Base-by-base conservation (phyloP, 371 early-diverging fungal genomes). In the Mucor indicus region DNA sequence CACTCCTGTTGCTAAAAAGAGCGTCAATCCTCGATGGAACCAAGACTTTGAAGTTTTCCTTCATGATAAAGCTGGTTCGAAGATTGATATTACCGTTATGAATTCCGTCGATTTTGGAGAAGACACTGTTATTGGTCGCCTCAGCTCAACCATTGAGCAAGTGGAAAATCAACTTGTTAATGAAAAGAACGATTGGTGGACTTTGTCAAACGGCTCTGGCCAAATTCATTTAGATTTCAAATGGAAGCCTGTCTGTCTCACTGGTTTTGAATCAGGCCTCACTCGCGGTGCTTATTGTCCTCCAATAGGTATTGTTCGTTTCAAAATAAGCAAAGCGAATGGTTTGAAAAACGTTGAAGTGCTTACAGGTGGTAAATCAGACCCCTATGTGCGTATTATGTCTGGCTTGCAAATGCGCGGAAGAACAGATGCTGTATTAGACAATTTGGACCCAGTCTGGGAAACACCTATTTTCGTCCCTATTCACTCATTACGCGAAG, bases 361-460 rank as follows among this genome's bases (percentile, higher is more conserved):
- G 0, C 47, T 75, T 23, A 55, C 55, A 12, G 75, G 75, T 6
- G 85, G 91, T 47, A 84, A 80, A 57, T 84, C 87, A 1, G 92
- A 95, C 50, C 95, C 94, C n/a, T 92, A 87, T 61, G 78, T 87
- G 13, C 58, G 67, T 15, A 72, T 86, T 27, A 75, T 81, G 50
- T 61, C 80, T 38, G 83, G 72, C 12, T 69, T 72, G 55, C 82
- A 67, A 58, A 21, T 43, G 9, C 69, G 72, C 24, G 80, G 69
- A 16, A 67, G 67, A 27, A 89, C 92, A 7, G 75, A 82, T 38
- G 69, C 79, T 31, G 80, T 89, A 23, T 57, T 74, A 19, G 74
- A 78, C 48, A 79, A 83, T 45, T 50, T 89, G 50, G 80, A 91
- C 55, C 95, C 94, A 0, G 77, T 79, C 27, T 95, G 91, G 90